Base-by-base conservation (phyloP, 306 rosid species). In the Ochetophila trinervis region DNA sequence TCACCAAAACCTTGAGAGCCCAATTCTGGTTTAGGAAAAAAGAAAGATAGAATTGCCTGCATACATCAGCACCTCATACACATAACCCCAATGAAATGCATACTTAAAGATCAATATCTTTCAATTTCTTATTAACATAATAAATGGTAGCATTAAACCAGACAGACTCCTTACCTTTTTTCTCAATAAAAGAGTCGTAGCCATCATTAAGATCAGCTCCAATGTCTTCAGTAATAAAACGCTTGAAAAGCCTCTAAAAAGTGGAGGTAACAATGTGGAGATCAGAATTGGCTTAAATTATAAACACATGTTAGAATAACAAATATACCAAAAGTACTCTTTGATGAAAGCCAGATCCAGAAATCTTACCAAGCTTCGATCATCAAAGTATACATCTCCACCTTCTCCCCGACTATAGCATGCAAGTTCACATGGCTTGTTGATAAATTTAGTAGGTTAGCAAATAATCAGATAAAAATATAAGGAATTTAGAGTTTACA, bases 1-100 rank as follows among this genome's bases (percentile, higher is more conserved):
- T 93, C 90, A 5, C 95, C 97, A 76, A 86, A 93, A 59, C 96
- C 96, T 70, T 81, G 86, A 64, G 97, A 93, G 51, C 97, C 99
- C 54, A 93, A 66, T 64, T 90, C 99, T 93, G 87, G 57, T 59
- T 71, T 52, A 48, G 58, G 73, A 21, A 36, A 66, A 63, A 69
- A 45, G 24, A 68, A 63, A 62, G 47, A 64, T 2, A 45, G 50
- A 62, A 45, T 60, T 59, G 57, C 55, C 57, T 21, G 57, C 58
- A 68, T 53, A 24, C 18, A 53, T 77, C 56, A 76, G 67, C 61
- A 53, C 21, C 62, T 65, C 36, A 50, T 62, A 34, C 53, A 61
- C 35, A 66, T 59, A 76, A 40, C 45, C 62, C 42, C 3, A 65
- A 36, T n/a, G 42, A 40, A 65, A 66, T 57, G 61, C 65, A 66